Evolutionary conservation across 1,284 basidiomycete species (phyloP).

Genomic region (Testicularia cyperi): DNA sequence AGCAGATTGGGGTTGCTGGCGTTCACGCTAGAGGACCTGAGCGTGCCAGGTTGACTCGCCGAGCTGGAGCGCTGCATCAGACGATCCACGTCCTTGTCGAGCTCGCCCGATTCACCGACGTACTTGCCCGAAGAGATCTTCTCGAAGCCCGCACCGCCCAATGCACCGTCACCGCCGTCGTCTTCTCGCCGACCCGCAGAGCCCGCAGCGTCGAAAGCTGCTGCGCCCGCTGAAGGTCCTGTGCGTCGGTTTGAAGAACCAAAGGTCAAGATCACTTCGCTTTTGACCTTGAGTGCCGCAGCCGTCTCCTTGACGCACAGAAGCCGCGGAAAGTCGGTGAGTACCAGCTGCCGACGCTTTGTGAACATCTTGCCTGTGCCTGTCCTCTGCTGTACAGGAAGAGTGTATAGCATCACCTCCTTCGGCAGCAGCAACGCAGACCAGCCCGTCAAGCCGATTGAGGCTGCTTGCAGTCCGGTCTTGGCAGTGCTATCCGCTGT

Average conservation of each 20-base stretch:
- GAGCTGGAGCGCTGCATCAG: too few species aligned
- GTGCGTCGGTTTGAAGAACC: too few species aligned
- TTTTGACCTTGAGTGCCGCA: conserved; percentile 61
- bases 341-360: conserved; percentile 63
- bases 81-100: too few species aligned
- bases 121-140: conserved; percentile 1
- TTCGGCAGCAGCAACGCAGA: conserved; percentile 46
- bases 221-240: conserved; percentile 39
- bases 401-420: conserved; percentile 48
- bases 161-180: too few species aligned
- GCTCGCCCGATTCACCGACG: background rate
- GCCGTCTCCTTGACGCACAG: conserved; percentile 63
- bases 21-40: too few species aligned
- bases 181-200: too few species aligned
- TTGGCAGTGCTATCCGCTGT: too few species aligned
- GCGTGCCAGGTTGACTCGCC: too few species aligned
- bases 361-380: conserved; percentile 57
- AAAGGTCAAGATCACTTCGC: conserved; percentile 63
- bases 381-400: conserved; percentile 49
- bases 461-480: too few species aligned
- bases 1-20: conserved; percentile 44
- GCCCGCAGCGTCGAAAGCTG: too few species aligned
- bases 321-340: conserved; percentile 65
- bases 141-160: conserved; percentile 8
- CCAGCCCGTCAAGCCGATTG: conserved; percentile 28